Evolutionary conservation across 2,329 filamentous ascomycete genomes (phyloP), one percentile per base, ranked within the genome.

Genomic region (Salinomyces thailandicus): DNA sequence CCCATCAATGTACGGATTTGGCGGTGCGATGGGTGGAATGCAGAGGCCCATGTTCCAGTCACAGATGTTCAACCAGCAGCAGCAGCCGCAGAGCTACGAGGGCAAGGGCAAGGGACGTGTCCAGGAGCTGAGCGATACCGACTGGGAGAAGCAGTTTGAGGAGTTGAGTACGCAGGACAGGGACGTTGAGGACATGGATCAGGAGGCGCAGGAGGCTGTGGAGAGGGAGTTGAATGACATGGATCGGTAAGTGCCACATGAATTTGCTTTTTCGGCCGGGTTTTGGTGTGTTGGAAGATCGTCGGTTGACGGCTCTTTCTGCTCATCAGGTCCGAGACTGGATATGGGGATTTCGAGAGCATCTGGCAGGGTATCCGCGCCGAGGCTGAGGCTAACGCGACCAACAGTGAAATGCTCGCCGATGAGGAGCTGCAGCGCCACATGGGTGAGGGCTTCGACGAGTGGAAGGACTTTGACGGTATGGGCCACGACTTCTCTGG

Each of bases 61-160:
- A 20, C 47, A 46, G n/a, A 51, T 52, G 40, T 48, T 46, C 38
- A 40, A 39, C 51, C 63, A 66, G 37, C 63, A 66, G 39, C 61
- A 63, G 35, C 55, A 45, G 29, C 46, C 50, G 45, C 46, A 54
- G 39, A 57, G 65, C 45, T 63, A 67, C 29, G 61, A 86, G 60
- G 84, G 82, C 41, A 96, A 96, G 59, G 87, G 83, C 26, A 93
- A 93, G 62, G 76, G 67, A 5, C 66, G 73, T 22, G 75, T 96
- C 64, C 80, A 96, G 9, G 91, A 96, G 64, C 73, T 96, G 16
- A 85, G 95, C 57, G 89, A 98, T 51, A 61, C 81, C 54, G 81
- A 93, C 55, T 96, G 91, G 91, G 89, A 96, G 62, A 85, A 86
- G 51, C 86, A 96, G 60, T 98, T 98, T 60, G 83, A 85, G 39